phyloP scores from a whole-genome alignment of 805 yeast genomes.

The Candida anglica region DNA sequence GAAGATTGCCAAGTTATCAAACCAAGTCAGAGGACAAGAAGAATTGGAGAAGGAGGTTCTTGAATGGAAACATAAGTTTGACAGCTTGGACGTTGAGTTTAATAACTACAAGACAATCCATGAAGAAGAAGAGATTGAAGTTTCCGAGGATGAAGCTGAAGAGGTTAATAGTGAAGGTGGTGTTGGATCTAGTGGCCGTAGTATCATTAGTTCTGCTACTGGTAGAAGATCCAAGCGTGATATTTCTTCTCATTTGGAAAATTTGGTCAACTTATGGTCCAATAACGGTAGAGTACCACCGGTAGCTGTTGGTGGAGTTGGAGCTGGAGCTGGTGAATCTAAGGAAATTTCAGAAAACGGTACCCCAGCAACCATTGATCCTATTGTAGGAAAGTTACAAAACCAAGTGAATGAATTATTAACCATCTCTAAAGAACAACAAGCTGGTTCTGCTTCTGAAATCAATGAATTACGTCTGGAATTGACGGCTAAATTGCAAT shows the following conservation, averaged over 20 bases:
- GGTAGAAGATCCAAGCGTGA: slow-evolving; percentile 21
- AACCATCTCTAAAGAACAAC: slow-evolving; percentile 41
- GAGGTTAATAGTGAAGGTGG: slow-evolving; percentile 7
- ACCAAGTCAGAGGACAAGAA: slow-evolving; percentile 41
- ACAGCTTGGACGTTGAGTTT: slow-evolving; percentile 41
- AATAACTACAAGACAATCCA: slow-evolving; percentile 34
- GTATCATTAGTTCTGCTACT: slow-evolving; percentile 18
- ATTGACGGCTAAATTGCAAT: slow-evolving; percentile 21
- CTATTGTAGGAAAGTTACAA: slow-evolving; percentile 42
- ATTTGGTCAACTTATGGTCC: slow-evolving; percentile 32
- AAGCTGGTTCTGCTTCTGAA: slow-evolving; percentile 32
- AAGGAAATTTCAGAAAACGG: slow-evolving; percentile 1
- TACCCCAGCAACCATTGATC: slow-evolving; percentile 11
- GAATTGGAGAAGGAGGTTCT: slow-evolving; percentile 41
- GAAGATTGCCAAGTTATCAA: slow-evolving; percentile 37
- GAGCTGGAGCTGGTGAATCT: slow-evolving; percentile 5
- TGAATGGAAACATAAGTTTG: slow-evolving; percentile 45
- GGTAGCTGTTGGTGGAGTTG: slow-evolving; percentile 7
- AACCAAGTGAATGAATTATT: slow-evolving; percentile 55
- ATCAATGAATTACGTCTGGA: slow-evolving; percentile 26
- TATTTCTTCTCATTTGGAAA: slow-evolving; percentile 32
- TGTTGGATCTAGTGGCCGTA: slow-evolving; percentile 13
- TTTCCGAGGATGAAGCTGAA: slow-evolving; percentile 22
- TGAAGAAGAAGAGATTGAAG: slow-evolving; percentile 24
- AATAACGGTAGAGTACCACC: slow-evolving; percentile 9